Conservation (phyloP, 352 stramenopile species). For the Pythium utonaiense region DNA sequence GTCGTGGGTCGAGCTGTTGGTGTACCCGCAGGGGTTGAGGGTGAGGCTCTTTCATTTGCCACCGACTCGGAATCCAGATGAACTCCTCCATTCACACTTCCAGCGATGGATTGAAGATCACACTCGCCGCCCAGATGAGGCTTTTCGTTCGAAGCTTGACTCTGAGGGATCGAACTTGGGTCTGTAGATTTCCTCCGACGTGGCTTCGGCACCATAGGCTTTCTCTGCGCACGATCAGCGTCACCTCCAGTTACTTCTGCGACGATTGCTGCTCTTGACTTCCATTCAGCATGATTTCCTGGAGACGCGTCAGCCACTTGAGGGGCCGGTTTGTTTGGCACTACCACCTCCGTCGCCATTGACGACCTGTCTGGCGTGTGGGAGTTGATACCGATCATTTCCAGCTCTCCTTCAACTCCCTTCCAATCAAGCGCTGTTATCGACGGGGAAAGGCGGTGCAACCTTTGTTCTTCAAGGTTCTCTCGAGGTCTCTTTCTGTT, state of each 20-base stretch:
- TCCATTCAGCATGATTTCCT: not conserved
- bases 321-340: not conserved
- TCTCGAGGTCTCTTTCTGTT: not conserved
- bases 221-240: not conserved
- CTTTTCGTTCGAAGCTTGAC: not conserved
- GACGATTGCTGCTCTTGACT: not conserved
- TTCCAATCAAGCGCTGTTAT: not conserved
- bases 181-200: not conserved
- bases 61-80: not conserved
- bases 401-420: not conserved
- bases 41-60: not conserved
- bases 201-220: not conserved
- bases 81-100: not conserved
- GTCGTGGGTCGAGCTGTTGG: constrained; percentile 19
- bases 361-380: not conserved
- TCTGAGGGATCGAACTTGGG: not conserved
- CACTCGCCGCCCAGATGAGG: not conserved
- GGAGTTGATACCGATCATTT: not conserved
- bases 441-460: not conserved
- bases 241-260: not conserved
- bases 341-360: not conserved
- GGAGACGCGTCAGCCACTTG: not conserved
- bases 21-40: not conserved
- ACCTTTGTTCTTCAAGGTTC: not conserved
- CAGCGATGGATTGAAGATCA: no score